Base-by-base conservation (phyloP, 208 protist genomes). In the Crithidia bombi region DNA sequence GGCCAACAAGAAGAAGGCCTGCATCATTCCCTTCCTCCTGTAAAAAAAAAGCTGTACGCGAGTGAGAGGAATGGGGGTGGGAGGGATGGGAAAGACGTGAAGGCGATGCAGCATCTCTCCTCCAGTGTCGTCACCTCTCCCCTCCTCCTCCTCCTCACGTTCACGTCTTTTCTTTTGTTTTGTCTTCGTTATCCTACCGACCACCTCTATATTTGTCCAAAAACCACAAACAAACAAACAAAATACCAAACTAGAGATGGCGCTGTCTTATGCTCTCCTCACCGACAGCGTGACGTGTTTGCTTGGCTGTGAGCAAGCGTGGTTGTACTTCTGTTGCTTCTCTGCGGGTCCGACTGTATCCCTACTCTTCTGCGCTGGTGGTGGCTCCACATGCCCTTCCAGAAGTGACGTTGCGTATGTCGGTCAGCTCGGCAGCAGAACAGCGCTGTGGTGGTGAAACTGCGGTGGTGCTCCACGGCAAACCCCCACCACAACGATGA, bases 11-110 rank as follows among this genome's bases (percentile, higher is more conserved):
- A 91, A 86, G 73, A 81, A 81, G 70, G 95, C 93, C 61, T 73
- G 83, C 59, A 91, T 97, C 39, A 65, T 97, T 51, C 92, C 92
- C 43, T 97, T 95, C 77, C 25, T 97, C 55, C 61, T 95, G 36
- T 97, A 92, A 86, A 28, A 25, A 26, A 15, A 17, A 38, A n/a
- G 23, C 25, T 17, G 38, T 51, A 30, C 5, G 9, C 23, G 19
- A 35, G 38, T 32, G 25, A 12, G 23, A 21, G n/a, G n/a, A n/a
- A n/a, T n/a, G n/a, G n/a, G n/a, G n/a, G n/a, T 23, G 46, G 46
- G 28, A 28, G 23, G 17, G 5, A 9, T 2, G 46, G 5, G 46
- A 23, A 15, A 51, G 2, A 14, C 46, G 21, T 51, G 46, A 17
- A 23, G 28, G 46, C 15, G 14, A 28, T 23, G 11, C 21, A 51